phyloP scores from a whole-genome alignment of 1,139 yeast species.

The Candida glucosophila region DNA sequence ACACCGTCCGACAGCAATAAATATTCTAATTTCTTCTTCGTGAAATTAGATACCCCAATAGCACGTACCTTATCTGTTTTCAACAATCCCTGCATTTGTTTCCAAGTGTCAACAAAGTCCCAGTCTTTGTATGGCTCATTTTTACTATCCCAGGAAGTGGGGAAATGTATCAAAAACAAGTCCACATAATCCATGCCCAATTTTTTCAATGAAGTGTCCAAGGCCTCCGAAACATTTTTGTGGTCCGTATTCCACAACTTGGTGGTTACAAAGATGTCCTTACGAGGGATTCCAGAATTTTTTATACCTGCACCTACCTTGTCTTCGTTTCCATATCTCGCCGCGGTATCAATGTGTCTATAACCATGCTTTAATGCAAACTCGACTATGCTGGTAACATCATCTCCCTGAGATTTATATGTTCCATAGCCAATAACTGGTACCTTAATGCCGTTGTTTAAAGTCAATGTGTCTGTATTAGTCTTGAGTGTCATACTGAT shows the following conservation, averaged over 20 bases:
- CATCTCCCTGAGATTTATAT: slow-evolving; percentile 11
- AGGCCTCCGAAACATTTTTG: slow-evolving; percentile 4
- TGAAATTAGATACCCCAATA: slow-evolving; percentile 80
- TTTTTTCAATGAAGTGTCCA: slow-evolving; percentile 9
- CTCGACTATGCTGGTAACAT: slow-evolving; percentile 9
- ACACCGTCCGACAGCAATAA: slow-evolving; percentile 66
- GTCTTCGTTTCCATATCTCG: slow-evolving; percentile 56
- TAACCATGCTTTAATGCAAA: slow-evolving; percentile 64
- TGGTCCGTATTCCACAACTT: slow-evolving; percentile 56
- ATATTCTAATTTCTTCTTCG: slow-evolving; percentile 63
- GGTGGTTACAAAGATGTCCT: slow-evolving; percentile 69
- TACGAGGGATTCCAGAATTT: slow-evolving; percentile 57
- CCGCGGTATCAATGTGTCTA: slow-evolving; percentile 75
- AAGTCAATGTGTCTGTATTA: slow-evolving; percentile 20
- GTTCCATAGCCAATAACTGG: slow-evolving; percentile 51
- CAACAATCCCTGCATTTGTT: slow-evolving; percentile 57
- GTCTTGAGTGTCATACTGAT: no score
- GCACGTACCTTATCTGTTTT: slow-evolving; percentile 59
- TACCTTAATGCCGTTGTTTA: slow-evolving; percentile 57
- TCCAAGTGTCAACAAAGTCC: slow-evolving; percentile 89
- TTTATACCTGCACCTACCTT: slow-evolving; percentile 59
- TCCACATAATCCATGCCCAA: slow-evolving; percentile 11
- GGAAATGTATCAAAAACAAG: slow-evolving; percentile 12
- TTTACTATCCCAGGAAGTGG: slow-evolving; percentile 5
- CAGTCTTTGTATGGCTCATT: no score